These are phyloP conservation scores for Camelina hispida DNA, from an alignment of 345 rosid genomes.

Conservation along the genomic window DNA sequence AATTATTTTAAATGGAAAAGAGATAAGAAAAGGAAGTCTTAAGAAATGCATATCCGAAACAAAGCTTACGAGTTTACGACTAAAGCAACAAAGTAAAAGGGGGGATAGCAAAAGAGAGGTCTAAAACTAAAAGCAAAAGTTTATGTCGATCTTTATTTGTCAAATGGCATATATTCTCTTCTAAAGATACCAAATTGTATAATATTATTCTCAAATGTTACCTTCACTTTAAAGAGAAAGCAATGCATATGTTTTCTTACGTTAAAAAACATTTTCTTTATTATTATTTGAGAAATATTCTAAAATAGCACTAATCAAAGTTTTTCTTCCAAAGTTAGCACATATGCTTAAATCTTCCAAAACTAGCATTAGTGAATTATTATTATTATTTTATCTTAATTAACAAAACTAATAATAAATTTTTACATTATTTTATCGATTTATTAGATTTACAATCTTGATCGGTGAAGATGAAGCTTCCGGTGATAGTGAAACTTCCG, in stretches of 20 bases:
- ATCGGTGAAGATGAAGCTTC: no score
- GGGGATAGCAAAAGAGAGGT: constrained; percentile 23
- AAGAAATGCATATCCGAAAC: constrained; percentile 32
- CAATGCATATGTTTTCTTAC: neutral
- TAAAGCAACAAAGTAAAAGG: constrained; percentile 39
- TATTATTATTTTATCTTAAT: no score
- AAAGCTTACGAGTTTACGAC: constrained; percentile 25
- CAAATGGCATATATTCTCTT: constrained; percentile 41
- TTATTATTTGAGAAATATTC: no score
- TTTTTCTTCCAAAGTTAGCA: no score
- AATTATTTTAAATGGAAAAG: constrained; percentile 24
- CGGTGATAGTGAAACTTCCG: no score
- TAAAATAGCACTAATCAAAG: no score
- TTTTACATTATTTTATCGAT: no score
- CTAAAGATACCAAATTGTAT: neutral
- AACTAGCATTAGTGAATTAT: no score
- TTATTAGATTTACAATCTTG: no score
- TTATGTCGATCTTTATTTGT: constrained; percentile 35
- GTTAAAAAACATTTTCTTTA: neutral
- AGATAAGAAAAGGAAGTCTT: constrained; percentile 17
- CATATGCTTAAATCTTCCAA: no score
- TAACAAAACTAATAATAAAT: no score
- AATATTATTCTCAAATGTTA: neutral
- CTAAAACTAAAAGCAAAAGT: constrained; percentile 43
- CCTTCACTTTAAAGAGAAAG: neutral